Conservation (phyloP, 2,329 filamentous ascomycete species). For the Delphinella strobiligena region DNA sequence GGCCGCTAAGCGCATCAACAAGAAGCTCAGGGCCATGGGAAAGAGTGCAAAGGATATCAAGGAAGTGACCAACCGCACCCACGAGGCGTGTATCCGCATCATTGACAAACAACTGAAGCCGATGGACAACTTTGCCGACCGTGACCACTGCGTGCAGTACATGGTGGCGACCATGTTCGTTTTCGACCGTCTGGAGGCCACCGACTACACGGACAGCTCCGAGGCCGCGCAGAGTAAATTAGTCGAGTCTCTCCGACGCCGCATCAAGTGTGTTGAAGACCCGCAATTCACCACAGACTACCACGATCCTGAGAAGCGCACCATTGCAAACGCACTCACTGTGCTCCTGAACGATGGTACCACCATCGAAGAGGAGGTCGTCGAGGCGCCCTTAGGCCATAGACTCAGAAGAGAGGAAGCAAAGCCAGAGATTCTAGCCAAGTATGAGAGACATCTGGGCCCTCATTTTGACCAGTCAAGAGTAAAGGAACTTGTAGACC, state of each 20-base stretch:
- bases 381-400: slow-evolving; percentile 92
- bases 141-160: slow-evolving; percentile 99
- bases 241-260: slow-evolving; percentile 81
- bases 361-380: slow-evolving; percentile 74
- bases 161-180: slow-evolving; percentile 96
- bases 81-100: slow-evolving; percentile 96
- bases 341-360: slow-evolving; percentile 93
- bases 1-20: slow-evolving; percentile 78
- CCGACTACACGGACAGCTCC: slow-evolving; percentile 83
- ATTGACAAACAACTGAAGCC: slow-evolving; percentile 99
- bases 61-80: slow-evolving; percentile 82
- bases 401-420: slow-evolving; percentile 85
- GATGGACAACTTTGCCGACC: slow-evolving; percentile 99
- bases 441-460: slow-evolving; percentile 85
- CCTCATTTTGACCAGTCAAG: slow-evolving; percentile 68
- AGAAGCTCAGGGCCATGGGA: slow-evolving; percentile 68
- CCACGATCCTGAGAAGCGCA: slow-evolving; percentile 84
- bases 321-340: slow-evolving; percentile 93
- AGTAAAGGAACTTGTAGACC: slow-evolving; percentile 70
- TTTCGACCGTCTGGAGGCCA: slow-evolving; percentile 85
- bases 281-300: slow-evolving; percentile 90
- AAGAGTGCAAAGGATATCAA: slow-evolving; percentile 93
- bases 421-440: slow-evolving; percentile 90
- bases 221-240: slow-evolving; percentile 85
- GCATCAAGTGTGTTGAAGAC: slow-evolving; percentile 94